Percentiles rank a stretch among this genome's conserved stretches.
phyloP scores from a whole-genome alignment of 108 stramenopile species.

The Pseudonitzschia multistriata region DNA sequence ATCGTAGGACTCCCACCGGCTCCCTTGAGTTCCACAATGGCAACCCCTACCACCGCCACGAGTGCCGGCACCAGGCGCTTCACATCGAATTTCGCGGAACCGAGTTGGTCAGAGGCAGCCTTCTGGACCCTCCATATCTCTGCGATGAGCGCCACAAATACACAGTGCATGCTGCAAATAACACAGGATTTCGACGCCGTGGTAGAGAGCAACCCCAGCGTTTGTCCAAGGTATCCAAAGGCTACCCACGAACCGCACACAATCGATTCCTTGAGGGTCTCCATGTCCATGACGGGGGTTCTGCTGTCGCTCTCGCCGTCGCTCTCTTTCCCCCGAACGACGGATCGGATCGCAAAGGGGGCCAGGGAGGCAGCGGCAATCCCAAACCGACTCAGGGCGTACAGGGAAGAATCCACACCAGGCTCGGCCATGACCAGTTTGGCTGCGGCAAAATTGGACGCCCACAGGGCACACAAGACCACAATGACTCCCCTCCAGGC shows the following conservation, averaged over 20 bases:
- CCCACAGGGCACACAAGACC: conserved; percentile 68
- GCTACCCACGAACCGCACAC: conserved; percentile 73
- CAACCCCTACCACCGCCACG: conserved; percentile 62
- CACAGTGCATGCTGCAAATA: conserved; percentile 73
- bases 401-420: conserved; percentile 63
- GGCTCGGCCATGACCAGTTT: conserved; percentile 62
- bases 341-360: conserved; percentile 29
- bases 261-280: conserved; percentile 50
- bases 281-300: conserved; percentile 38
- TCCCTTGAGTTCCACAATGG: conserved; percentile 65
- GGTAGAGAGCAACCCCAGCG: conserved; percentile 55
- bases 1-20: conserved; percentile 55
- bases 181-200: conserved; percentile 68
- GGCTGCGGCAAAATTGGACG: conserved; percentile 67
- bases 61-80: conserved; percentile 53
- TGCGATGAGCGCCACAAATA: conserved; percentile 66
- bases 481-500: conserved; percentile 67
- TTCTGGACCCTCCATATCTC: conserved; percentile 54
- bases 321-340: conserved; percentile 13
- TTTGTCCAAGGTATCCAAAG: conserved; percentile 71
- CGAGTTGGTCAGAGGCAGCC: background rate
- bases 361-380: conserved; percentile 52
- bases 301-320: background rate
- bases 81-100: conserved; percentile 41
- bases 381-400: conserved; percentile 57